These are phyloP conservation scores for Stephanodiscus minutulus DNA, from an alignment of 108 stramenopile genomes.

Conservation along the genomic window DNA sequence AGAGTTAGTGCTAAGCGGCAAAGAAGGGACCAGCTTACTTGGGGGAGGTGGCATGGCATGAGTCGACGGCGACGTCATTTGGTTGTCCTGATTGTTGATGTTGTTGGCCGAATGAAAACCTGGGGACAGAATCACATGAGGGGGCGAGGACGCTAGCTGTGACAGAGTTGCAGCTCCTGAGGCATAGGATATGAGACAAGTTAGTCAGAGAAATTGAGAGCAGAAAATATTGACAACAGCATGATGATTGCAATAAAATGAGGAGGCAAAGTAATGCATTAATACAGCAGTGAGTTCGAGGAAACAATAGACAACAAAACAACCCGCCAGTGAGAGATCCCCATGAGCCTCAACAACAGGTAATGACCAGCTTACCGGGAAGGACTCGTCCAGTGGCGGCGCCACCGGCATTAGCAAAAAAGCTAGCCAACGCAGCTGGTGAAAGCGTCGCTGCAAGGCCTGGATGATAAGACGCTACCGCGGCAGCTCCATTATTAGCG, in stretches of 20 bases:
- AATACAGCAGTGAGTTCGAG: too few relatives aligned
- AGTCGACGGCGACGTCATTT: slow-evolving; percentile 2
- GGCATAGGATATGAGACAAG: background rate
- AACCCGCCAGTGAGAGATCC: background rate
- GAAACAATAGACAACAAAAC: too few relatives aligned
- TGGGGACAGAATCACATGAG: background rate
- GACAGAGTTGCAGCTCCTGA: slow-evolving; percentile 1
- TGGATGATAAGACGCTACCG: background rate
- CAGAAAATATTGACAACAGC: background rate
- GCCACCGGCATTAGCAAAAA: background rate
- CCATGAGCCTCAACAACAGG: background rate
- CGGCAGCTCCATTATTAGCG: background rate
- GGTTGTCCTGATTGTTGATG: background rate
- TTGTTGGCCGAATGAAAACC: background rate
- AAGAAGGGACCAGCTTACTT: background rate
- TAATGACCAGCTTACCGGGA: background rate
- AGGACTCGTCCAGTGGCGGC: background rate
- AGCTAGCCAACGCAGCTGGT: background rate
- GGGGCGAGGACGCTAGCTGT: background rate
- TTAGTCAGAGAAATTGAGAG: background rate
- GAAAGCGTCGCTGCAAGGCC: background rate
- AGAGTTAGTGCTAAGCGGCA: slow-evolving; percentile 1
- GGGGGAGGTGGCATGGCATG: slow-evolving; percentile 1
- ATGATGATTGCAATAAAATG: too few relatives aligned
- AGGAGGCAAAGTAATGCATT: too few relatives aligned